Evolutionary conservation across 768 basidiomycete species (phyloP).

Genomic region (Tricholomella constricta): DNA sequence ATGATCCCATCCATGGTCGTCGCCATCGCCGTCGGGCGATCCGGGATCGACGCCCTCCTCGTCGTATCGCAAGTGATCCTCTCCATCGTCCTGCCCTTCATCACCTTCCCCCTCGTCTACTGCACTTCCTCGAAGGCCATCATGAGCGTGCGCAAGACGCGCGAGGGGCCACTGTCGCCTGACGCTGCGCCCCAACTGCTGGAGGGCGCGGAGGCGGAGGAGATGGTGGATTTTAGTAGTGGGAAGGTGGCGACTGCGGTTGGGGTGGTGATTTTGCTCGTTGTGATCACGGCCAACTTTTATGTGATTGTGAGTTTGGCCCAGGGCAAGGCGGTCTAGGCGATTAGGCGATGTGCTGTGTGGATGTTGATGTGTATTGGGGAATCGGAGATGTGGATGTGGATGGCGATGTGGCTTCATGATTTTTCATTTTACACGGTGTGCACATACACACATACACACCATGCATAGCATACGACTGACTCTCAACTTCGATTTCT

Average conservation of each 20-base stretch:
- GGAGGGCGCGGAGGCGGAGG: conserved; percentile 29
- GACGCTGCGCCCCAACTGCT: conserved; percentile 14
- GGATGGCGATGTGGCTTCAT: too few species aligned
- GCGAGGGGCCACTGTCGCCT: conserved; percentile 20
- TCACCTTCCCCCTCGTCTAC: conserved; percentile 79
- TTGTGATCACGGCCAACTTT: conserved; percentile 70
- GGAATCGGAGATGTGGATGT: too few species aligned
- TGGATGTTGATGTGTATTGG: too few species aligned
- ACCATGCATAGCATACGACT: too few species aligned
- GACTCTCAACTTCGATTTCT: too few species aligned
- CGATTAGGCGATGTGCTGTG: too few species aligned
- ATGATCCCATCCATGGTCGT: conserved; percentile 83
- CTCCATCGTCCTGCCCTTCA: conserved; percentile 81
- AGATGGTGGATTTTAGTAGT: conserved; percentile 65
- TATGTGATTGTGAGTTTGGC: conserved; percentile 72
- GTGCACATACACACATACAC: too few species aligned
- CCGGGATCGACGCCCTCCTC: conserved; percentile 77
- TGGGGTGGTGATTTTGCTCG: conserved; percentile 61
- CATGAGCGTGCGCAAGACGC: conserved; percentile 65
- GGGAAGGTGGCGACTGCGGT: conserved; percentile 49
- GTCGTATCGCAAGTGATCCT: conserved; percentile 85
- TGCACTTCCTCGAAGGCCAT: conserved; percentile 70
- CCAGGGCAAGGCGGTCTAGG: neutral
- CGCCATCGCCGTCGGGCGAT: conserved; percentile 67
- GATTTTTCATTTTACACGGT: too few species aligned